A percentile compares a stretch with the other conserved stretches of the same genome.
Conservation (phyloP, 495 filamentous ascomycete species). For the Lasiosphaeriaceae sp. region DNA sequence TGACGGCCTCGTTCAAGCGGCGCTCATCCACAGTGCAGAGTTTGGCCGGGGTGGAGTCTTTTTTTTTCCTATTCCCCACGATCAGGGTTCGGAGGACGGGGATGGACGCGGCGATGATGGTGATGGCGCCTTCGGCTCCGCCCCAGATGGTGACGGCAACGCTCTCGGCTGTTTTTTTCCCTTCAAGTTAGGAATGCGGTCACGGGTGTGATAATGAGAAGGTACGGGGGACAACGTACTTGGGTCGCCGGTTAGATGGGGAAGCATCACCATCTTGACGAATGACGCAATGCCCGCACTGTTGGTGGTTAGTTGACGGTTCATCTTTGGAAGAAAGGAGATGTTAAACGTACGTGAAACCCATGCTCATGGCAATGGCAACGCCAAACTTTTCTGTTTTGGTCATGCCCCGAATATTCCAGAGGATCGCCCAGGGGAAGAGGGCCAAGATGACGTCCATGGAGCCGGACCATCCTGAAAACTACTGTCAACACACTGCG, state of each 20-base stretch:
- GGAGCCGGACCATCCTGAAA: conserved; percentile 19
- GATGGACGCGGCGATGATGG: conserved; percentile 36
- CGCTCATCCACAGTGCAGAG: conserved; percentile 5
- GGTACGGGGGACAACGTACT: conserved; percentile 2
- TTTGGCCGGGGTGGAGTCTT: not conserved
- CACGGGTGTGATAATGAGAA: not conserved
- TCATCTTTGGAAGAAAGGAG: conserved; percentile 10
- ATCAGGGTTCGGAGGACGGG: conserved; percentile 30
- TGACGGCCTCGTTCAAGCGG: not conserved
- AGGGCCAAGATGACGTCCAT: conserved; percentile 32
- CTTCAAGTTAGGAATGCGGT: conserved; percentile 2
- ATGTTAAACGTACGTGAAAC: conserved; percentile 16
- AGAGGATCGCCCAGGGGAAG: conserved; percentile 33
- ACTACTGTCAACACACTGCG: conserved; percentile 6
- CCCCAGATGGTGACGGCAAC: conserved; percentile 30
- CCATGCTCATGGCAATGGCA: conserved; percentile 36
- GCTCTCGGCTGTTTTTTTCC: conserved; percentile 25
- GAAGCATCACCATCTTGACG: conserved; percentile 19
- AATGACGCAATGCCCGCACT: conserved; percentile 22
- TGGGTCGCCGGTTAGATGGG: conserved; percentile 14
- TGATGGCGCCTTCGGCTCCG: conserved; percentile 28
- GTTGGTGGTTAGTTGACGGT: not conserved
- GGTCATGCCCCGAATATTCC: conserved; percentile 29
- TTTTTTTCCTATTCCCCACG: not conserved
- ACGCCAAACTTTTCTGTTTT: conserved; percentile 34